phyloP scores from a whole-genome alignment of 257 asterid species.

The Penstemon newberryi region DNA sequence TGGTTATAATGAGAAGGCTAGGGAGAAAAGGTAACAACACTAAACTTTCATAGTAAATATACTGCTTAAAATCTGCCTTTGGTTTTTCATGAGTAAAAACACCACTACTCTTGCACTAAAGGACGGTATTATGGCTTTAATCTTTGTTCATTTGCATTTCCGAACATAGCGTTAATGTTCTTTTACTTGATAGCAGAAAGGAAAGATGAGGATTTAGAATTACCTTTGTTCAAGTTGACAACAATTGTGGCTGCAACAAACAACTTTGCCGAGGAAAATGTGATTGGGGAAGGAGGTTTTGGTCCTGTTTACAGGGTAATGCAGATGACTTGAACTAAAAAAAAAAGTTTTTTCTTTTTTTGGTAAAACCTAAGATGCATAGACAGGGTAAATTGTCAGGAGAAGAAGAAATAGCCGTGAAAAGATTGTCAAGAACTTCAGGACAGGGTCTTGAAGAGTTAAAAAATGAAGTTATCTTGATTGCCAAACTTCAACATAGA shows the following conservation, averaged over 20 bases:
- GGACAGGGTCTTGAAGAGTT: constrained; percentile 35
- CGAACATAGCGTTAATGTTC: too few relatives aligned
- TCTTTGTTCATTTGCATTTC: too few relatives aligned
- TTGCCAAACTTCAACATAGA: constrained; percentile 48
- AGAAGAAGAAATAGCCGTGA: constrained; percentile 44
- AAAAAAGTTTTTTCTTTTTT: background rate
- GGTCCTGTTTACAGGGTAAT: constrained; percentile 53
- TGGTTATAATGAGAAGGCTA: too few relatives aligned
- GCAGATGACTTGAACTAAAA: too few relatives aligned
- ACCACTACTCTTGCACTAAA: too few relatives aligned
- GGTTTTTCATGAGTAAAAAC: too few relatives aligned
- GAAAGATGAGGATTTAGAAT: constrained; percentile 29
- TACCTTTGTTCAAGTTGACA: constrained; percentile 34
- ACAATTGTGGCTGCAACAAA: constrained; percentile 38
- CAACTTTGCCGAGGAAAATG: constrained; percentile 41
- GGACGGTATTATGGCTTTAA: too few relatives aligned
- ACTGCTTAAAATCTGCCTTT: too few relatives aligned
- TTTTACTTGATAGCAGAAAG: constrained; percentile 9
- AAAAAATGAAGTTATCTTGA: constrained; percentile 20
- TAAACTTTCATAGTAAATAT: too few relatives aligned
- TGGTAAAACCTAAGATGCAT: constrained; percentile 5
- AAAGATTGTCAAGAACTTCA: constrained; percentile 42
- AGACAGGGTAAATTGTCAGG: constrained; percentile 37
- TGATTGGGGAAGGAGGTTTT: constrained; percentile 8
- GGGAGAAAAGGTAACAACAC: too few relatives aligned